These are phyloP conservation scores for Theobroma cacao DNA, from an alignment of 345 rosid species.

Conservation along the genomic window DNA sequence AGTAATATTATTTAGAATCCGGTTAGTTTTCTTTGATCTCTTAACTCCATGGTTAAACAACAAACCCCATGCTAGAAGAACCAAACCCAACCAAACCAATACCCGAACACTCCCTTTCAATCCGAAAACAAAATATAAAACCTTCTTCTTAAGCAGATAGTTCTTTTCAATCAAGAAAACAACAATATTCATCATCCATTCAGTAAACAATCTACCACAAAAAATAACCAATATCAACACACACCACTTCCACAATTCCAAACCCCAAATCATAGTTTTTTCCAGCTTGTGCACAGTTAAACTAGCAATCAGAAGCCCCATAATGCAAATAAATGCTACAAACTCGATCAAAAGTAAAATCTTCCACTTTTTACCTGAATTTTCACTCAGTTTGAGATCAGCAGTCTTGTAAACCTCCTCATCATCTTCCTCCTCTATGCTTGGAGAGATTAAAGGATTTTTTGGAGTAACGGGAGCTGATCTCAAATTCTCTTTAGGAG, in stretches of 20 bases:
- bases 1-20: constrained; percentile 39
- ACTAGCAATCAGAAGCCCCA: constrained; percentile 36
- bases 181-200: constrained; percentile 42
- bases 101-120: constrained; percentile 49
- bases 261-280: constrained; percentile 33
- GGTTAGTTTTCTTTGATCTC: constrained; percentile 31
- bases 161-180: constrained; percentile 56
- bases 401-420: constrained; percentile 46
- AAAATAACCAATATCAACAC: constrained; percentile 44
- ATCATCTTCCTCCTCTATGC: constrained; percentile 32
- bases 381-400: constrained; percentile 25
- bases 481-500: constrained; percentile 30
- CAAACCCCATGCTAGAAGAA: constrained; percentile 55
- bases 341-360: constrained; percentile 28
- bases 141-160: constrained; percentile 60
- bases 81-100: constrained; percentile 46
- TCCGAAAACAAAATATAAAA: constrained; percentile 59
- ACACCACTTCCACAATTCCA: constrained; percentile 59
- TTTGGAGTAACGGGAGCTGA: constrained; percentile 46
- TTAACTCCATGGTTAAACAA: constrained; percentile 41
- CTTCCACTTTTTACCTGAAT: constrained; percentile 31
- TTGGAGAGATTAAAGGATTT: constrained; percentile 45
- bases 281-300: constrained; percentile 31
- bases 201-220: constrained; percentile 49
- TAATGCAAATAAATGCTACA: constrained; percentile 21